Evolutionary conservation across 2,329 filamentous ascomycete species (phyloP).

Genomic region (Pyricularia pennisetigena): DNA sequence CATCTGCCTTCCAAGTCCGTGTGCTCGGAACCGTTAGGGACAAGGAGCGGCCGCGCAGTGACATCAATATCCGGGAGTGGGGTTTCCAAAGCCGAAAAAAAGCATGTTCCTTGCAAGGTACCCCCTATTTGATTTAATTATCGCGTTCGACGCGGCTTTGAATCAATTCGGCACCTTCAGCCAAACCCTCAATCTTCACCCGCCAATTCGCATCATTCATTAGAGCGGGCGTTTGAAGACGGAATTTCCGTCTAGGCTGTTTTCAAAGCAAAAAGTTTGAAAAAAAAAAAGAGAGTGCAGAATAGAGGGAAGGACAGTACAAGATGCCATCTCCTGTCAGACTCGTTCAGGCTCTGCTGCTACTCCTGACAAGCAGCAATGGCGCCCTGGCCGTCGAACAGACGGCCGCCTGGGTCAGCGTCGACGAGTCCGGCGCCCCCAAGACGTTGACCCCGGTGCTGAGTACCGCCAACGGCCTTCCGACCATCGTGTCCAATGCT

Average conservation of each 20-base stretch:
- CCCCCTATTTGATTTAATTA: not conserved
- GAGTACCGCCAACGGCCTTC: slow-evolving; percentile 35
- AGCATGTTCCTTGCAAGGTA: not conserved
- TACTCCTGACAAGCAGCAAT: not conserved
- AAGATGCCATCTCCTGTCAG: not conserved
- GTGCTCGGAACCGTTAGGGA: not conserved
- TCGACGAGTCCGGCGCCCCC: slow-evolving; percentile 35
- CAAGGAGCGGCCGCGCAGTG: not conserved
- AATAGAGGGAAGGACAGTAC: not conserved
- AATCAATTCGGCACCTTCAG: not conserved
- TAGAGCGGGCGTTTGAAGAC: not conserved
- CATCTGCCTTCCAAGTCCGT: not conserved
- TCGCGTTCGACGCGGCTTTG: not conserved
- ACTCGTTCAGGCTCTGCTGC: not conserved
- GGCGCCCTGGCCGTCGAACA: slow-evolving; percentile 16
- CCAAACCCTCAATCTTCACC: not conserved
- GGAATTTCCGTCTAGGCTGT: not conserved
- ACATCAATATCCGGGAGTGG: not conserved
- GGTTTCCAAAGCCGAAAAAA: not conserved
- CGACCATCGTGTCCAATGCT: slow-evolving; percentile 24
- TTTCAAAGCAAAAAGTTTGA: not conserved
- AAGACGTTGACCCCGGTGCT: slow-evolving; percentile 38
- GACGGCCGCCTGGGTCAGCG: slow-evolving; percentile 40
- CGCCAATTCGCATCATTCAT: not conserved
- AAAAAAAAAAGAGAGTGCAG: not conserved